These are phyloP conservation scores for Raffaelea ambrosiae DNA, from an alignment of 2,329 filamentous ascomycete genomes.

Conservation along the genomic window DNA sequence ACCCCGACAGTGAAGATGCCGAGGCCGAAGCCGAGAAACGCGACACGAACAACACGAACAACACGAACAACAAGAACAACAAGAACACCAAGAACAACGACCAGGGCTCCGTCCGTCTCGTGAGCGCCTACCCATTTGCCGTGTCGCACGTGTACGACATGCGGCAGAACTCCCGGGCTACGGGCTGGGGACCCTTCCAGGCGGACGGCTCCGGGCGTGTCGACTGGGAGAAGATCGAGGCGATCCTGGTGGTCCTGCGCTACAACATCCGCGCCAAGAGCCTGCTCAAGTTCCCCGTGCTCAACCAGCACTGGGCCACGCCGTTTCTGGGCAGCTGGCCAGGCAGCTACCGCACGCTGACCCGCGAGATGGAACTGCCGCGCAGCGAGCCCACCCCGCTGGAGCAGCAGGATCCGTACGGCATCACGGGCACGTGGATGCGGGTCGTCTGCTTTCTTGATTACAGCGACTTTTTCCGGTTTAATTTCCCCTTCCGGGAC, in stretches of 20 bases:
- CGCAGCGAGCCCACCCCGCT: slow-evolving; percentile 28
- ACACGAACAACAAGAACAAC: no score
- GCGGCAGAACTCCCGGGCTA: slow-evolving; percentile 53
- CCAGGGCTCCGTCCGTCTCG: slow-evolving; percentile 3
- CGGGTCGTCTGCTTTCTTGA: slow-evolving; percentile 52
- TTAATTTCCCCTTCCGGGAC: slow-evolving; percentile 48
- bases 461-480: slow-evolving; percentile 63
- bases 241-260: slow-evolving; percentile 56
- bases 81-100: no score
- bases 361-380: slow-evolving; percentile 24
- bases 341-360: slow-evolving; percentile 34
- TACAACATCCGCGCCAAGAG: slow-evolving; percentile 49
- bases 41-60: no score
- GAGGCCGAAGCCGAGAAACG: no score
- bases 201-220: slow-evolving; percentile 50
- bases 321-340: slow-evolving; percentile 50
- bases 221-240: slow-evolving; percentile 76
- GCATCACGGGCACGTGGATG: slow-evolving; percentile 62
- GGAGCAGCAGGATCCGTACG: slow-evolving; percentile 53
- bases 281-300: slow-evolving; percentile 32
- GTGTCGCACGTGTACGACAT: slow-evolving; percentile 66
- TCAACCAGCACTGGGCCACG: slow-evolving; percentile 43
- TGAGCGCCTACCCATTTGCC: slow-evolving; percentile 49
- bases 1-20: no score
- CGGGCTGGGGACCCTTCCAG: slow-evolving; percentile 64